Conservation (phyloP, 805 yeast species). For the Candida pini region DNA sequence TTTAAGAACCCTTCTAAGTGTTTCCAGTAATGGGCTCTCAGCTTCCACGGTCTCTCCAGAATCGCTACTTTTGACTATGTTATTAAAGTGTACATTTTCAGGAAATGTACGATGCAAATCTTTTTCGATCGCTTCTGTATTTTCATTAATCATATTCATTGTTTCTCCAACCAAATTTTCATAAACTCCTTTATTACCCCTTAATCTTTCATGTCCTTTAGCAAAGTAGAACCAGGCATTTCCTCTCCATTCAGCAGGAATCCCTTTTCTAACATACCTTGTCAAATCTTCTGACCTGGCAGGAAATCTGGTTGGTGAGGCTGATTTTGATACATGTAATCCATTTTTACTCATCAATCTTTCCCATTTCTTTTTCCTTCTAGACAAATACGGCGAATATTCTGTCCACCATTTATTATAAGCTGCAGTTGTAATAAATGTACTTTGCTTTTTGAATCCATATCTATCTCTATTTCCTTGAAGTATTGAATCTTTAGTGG, state of each 20-base stretch:
- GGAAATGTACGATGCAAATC: constrained; percentile 94
- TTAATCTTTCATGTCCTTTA: constrained; percentile 59
- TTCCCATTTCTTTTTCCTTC: constrained; percentile 77
- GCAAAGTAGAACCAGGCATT: constrained; percentile 96
- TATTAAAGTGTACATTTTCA: constrained; percentile 77
- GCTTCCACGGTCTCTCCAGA: constrained; percentile 18
- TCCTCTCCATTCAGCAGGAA: constrained; percentile 97
- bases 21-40: constrained; percentile 62
- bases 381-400: constrained; percentile 56
- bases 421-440: constrained; percentile 44
- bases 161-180: constrained; percentile 61
- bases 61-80: constrained; percentile 15
- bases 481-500: constrained; percentile 12
- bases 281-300: constrained; percentile 73
- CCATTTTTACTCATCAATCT: constrained; percentile 64
- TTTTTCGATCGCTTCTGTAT: constrained; percentile 89
- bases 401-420: constrained; percentile 73
- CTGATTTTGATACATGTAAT: constrained; percentile 38
- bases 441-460: constrained; percentile 73
- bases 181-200: constrained; percentile 69
- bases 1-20: constrained; percentile 72
- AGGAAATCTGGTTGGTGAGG: constrained; percentile 62
- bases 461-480: constrained; percentile 58
- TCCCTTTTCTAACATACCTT: constrained; percentile 81
- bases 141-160: constrained; percentile 49